phyloP scores from a whole-genome alignment of 1,139 yeast genomes.

The Yamadazyma kanchanaburiensis region DNA sequence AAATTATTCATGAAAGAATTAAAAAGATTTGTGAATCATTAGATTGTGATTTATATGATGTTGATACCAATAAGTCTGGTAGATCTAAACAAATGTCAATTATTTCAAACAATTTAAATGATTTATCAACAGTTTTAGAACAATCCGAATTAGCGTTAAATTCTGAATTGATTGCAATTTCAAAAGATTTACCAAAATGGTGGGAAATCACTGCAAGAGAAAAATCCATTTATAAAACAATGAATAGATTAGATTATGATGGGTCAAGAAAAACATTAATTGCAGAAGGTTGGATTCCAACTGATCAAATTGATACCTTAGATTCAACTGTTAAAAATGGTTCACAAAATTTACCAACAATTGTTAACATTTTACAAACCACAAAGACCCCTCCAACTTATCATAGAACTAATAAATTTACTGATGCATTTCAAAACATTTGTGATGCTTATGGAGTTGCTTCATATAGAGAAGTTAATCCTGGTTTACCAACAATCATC shows the following conservation, averaged over 20 bases:
- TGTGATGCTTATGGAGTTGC: slow-evolving; percentile 83
- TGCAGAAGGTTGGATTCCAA: slow-evolving; percentile 82
- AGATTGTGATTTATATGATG: slow-evolving; percentile 41
- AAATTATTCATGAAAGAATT: slow-evolving; percentile 37
- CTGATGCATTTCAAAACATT: slow-evolving; percentile 71
- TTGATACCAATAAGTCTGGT: slow-evolving; percentile 25
- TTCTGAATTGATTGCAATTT: slow-evolving; percentile 70
- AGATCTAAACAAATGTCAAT: slow-evolving; percentile 51
- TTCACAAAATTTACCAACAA: slow-evolving; percentile 58
- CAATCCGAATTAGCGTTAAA: slow-evolving; percentile 56
- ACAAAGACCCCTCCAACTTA: slow-evolving; percentile 75
- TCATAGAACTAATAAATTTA: slow-evolving; percentile 73
- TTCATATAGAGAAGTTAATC: slow-evolving; percentile 72
- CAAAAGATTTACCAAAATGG: slow-evolving; percentile 70
- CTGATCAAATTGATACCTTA: slow-evolving; percentile 46
- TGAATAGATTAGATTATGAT: slow-evolving; percentile 69
- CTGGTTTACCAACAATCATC: slow-evolving; percentile 74
- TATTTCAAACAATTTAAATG: slow-evolving; percentile 52
- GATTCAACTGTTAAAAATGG: slow-evolving; percentile 30
- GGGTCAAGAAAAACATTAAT: slow-evolving; percentile 60
- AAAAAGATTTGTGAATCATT: slow-evolving; percentile 44
- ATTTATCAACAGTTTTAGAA: slow-evolving; percentile 54
- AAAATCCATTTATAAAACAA: slow-evolving; percentile 62
- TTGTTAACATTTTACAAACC: slow-evolving; percentile 61
- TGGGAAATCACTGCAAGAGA: slow-evolving; percentile 67